Evolutionary conservation across 2,329 filamentous ascomycete genomes (phyloP).

Genomic region (Alternaria sp.): DNA sequence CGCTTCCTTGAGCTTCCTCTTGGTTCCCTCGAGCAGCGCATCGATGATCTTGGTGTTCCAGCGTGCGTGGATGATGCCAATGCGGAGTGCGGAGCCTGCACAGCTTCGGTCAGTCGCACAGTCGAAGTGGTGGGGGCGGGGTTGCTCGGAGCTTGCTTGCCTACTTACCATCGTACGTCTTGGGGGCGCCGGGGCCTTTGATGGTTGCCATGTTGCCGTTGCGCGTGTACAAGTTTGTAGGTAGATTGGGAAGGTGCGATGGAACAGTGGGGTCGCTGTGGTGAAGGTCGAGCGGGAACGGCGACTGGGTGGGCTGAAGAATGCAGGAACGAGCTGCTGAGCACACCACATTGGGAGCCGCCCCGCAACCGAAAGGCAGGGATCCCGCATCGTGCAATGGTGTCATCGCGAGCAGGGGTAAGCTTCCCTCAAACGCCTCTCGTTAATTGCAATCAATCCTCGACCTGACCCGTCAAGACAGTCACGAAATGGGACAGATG

Average conservation of each 20-base stretch:
- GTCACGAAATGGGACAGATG: not conserved
- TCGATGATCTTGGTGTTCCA: slow-evolving; percentile 94
- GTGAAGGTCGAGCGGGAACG: not conserved
- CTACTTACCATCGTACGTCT: slow-evolving; percentile 61
- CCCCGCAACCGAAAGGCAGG: slow-evolving; percentile 24
- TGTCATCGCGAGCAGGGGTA: slow-evolving; percentile 20
- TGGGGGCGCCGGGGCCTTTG: slow-evolving; percentile 68
- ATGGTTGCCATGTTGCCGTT: slow-evolving; percentile 56
- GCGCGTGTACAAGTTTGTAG: not conserved
- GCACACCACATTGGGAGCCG: slow-evolving; percentile 6
- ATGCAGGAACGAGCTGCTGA: slow-evolving; percentile 32
- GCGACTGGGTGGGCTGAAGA: slow-evolving; percentile 21
- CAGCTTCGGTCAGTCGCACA: slow-evolving; percentile 9
- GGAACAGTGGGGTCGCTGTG: not conserved
- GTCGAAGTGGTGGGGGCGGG: slow-evolving; percentile 2
- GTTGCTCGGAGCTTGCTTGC: slow-evolving; percentile 6
- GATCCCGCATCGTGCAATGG: slow-evolving; percentile 13
- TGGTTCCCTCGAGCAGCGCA: slow-evolving; percentile 80
- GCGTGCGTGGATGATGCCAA: slow-evolving; percentile 93
- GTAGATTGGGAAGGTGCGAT: not conserved
- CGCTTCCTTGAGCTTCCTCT: slow-evolving; percentile 74
- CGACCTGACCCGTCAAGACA: not conserved
- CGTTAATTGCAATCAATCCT: not conserved
- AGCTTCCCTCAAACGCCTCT: not conserved
- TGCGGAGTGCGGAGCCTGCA: slow-evolving; percentile 69